Evolutionary conservation across 2,329 filamentous ascomycete genomes (phyloP), one percentile per base, ranked within the genome.

Genomic region (Aspergillus novofumigatus): DNA sequence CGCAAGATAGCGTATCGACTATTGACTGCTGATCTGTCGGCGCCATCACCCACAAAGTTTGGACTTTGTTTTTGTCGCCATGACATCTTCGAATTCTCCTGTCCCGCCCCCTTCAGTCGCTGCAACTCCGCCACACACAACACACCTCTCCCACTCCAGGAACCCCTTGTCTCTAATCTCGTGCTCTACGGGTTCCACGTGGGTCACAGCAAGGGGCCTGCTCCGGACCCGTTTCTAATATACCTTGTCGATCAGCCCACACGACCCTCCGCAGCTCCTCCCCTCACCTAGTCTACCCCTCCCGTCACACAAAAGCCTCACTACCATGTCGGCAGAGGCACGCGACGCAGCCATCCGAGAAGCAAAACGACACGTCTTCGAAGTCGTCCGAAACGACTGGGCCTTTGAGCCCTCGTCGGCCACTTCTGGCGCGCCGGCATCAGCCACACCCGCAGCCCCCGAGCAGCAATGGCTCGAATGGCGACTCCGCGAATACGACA

Each of bases 311-410:
- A 41, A 50, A 50, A 50, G 2, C 32, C 32, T 17, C 29, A n/a
- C 32, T 6, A 59, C 29, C 52, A 64, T 63, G 61, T 44, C 62
- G 17, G 54, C 57, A 42, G 72, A 77, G 32, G 62, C 65, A 52
- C 74, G 74, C 60, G 75, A 77, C 52, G 64, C 67, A 4, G 74
- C 75, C 38, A 70, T 75, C 50, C 73, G 72, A 55, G 71, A 75
- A 28, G 75, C 75, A 28, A 79, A 76, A 59, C 62, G 66, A 26
- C 72, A 76, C 51, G 66, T 78, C 51, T 73, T 70, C 48, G 67
- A 73, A 21, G 67, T 75, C 20, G 68, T 78, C 25, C 73, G 75
- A 26, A 72, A 75, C 58, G 76, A 78, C 67, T 79, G 77, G 77
- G 63, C 66, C 44, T 77, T 71, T 54, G 66, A 73, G 7, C 59